Percentiles rank a stretch among this genome's conserved stretches.
phyloP scores from a whole-genome alignment of 1,284 basidiomycete genomes.

The Testicularia cyperi region DNA sequence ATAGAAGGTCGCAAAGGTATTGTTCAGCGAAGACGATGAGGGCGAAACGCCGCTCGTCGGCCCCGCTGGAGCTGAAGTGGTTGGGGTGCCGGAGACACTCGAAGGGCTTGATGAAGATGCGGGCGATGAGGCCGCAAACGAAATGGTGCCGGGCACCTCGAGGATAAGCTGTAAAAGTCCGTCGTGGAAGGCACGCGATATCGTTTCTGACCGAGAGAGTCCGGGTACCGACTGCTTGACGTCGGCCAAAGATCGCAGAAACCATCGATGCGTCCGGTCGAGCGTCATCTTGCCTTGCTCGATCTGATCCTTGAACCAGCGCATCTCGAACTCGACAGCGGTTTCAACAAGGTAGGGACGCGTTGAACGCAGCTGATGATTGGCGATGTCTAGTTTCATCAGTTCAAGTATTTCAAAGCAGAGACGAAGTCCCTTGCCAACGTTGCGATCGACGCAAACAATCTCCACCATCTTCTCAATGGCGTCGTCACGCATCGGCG shows the following conservation, averaged over 20 bases:
- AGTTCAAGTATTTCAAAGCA: constrained; percentile 89
- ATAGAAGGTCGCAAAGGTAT: constrained; percentile 36
- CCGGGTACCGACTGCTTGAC: background rate
- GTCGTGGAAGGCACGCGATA: constrained; percentile 66
- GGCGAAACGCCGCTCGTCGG: too few relatives aligned
- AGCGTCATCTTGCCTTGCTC: constrained; percentile 65
- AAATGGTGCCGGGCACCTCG: constrained; percentile 64
- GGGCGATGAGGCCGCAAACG: too few relatives aligned
- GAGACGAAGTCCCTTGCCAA: constrained; percentile 75
- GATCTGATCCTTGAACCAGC: constrained; percentile 70
- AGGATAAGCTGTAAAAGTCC: constrained; percentile 75
- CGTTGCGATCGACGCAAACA: constrained; percentile 54
- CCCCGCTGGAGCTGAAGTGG: too few relatives aligned
- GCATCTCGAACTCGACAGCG: constrained; percentile 77
- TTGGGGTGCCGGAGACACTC: constrained; percentile 65
- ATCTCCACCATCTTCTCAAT: constrained; percentile 76
- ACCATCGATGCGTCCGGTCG: constrained; percentile 69
- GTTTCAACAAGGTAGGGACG: constrained; percentile 80
- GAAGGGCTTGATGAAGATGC: too few relatives aligned
- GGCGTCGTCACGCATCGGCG: constrained; percentile 82
- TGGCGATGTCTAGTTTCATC: constrained; percentile 95
- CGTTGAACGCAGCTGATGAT: constrained; percentile 85
- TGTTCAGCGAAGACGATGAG: constrained; percentile 42
- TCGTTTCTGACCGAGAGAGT: constrained; percentile 47
- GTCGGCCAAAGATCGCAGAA: constrained; percentile 60